A percentile compares a stretch with the other conserved stretches of the same genome.
Evolutionary conservation across 169 alveolate genomes (phyloP).

Genomic region (Cytauxzoon felis): DNA sequence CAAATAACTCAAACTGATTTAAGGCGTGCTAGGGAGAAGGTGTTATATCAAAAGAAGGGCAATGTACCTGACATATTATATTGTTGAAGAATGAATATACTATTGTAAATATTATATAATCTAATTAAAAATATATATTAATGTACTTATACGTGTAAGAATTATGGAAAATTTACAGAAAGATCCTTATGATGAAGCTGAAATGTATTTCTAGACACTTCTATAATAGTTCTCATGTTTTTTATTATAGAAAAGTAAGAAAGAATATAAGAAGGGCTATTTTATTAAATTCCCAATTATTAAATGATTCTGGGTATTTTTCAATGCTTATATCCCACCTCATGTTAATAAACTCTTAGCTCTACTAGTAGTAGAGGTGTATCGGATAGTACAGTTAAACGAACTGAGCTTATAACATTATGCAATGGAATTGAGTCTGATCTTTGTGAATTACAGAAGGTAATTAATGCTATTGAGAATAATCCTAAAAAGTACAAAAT

Average conservation of each 20-base stretch:
- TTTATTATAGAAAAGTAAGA: slow-evolving; percentile 39
- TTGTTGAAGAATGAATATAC: slow-evolving; percentile 32
- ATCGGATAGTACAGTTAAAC: slow-evolving; percentile 16
- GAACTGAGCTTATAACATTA: slow-evolving; percentile 31
- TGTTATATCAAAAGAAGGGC: slow-evolving; percentile 97
- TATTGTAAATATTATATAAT: slow-evolving; percentile 1
- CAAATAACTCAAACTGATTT: slow-evolving; percentile 93
- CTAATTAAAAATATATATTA: too few relatives aligned
- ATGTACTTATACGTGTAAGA: too few relatives aligned
- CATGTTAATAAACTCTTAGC: background rate
- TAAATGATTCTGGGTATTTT: slow-evolving; percentile 28
- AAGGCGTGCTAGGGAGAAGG: slow-evolving; percentile 97
- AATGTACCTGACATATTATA: slow-evolving; percentile 96
- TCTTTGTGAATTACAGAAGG: slow-evolving; percentile 60
- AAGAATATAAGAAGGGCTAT: slow-evolving; percentile 50
- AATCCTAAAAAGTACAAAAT: slow-evolving; percentile 39
- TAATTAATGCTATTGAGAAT: slow-evolving; percentile 28
- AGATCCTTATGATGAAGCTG: slow-evolving; percentile 64
- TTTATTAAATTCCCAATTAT: slow-evolving; percentile 45
- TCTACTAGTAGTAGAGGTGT: background rate
- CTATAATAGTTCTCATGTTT: background rate
- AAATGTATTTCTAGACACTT: slow-evolving; percentile 13
- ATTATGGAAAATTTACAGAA: slow-evolving; percentile 6
- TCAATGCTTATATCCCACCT: background rate
- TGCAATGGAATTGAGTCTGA: slow-evolving; percentile 45